These are phyloP conservation scores for Trichoderma sp. DNA, from an alignment of 2,329 filamentous ascomycete genomes.

Conservation along the genomic window DNA sequence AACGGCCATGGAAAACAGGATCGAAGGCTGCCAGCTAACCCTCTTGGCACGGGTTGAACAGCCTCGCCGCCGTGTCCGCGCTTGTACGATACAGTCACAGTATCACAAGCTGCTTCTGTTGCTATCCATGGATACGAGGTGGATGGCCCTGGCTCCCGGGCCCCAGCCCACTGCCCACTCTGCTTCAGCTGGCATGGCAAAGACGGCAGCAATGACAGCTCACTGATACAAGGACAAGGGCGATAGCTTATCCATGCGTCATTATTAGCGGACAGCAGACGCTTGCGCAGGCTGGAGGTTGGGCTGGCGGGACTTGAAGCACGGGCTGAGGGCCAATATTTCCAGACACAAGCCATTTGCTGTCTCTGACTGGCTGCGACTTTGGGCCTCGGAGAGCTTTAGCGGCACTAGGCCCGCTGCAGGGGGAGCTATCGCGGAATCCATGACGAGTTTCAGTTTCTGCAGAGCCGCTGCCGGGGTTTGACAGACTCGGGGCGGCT, in stretches of 20 bases:
- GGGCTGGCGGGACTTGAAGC: background rate
- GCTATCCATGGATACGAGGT: conserved; percentile 24
- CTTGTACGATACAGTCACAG: background rate
- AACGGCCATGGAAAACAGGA: background rate
- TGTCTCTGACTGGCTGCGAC: conserved; percentile 8
- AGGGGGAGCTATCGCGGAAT: background rate
- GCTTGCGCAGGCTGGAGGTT: conserved; percentile 4
- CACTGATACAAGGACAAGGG: conserved; percentile 12
- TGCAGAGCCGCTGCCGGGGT: background rate
- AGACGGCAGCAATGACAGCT: conserved; percentile 21
- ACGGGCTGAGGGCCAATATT: conserved; percentile 3
- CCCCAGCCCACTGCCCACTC: background rate
- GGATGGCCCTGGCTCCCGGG: background rate
- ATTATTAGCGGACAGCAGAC: conserved; percentile 16
- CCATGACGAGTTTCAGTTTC: conserved; percentile 3
- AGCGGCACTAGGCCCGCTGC: conserved; percentile 11
- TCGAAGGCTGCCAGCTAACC: background rate
- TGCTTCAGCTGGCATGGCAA: conserved; percentile 14
- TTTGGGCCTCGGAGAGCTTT: background rate
- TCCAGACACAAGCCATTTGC: background rate
- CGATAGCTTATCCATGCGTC: conserved; percentile 21
- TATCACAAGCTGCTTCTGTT: background rate
- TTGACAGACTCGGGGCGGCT: background rate
- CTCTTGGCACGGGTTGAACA: background rate
- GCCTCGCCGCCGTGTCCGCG: background rate